Conservation (phyloP, 2,329 filamentous ascomycete genomes). For the Diaporthe batatas region DNA sequence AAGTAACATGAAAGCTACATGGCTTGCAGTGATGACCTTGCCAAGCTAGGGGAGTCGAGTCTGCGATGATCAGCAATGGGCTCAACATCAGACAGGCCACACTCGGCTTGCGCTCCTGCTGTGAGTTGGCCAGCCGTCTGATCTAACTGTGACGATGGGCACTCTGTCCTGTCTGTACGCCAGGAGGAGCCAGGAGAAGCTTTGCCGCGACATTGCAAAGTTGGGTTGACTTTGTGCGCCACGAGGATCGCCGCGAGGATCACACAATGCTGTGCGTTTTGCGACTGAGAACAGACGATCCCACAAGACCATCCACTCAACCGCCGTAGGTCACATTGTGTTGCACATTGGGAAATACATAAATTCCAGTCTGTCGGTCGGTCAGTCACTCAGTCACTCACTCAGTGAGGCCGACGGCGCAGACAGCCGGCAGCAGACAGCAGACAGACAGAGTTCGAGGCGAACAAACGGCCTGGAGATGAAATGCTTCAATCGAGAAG, state of each 20-base stretch:
- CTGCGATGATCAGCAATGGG: neutral
- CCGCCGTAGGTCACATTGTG: neutral
- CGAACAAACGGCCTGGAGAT: slow-evolving; percentile 28
- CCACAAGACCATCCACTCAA: neutral
- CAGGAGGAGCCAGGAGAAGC: slow-evolving; percentile 5
- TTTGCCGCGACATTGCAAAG: slow-evolving; percentile 28
- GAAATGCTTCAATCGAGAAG: slow-evolving; percentile 30
- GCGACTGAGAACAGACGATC: slow-evolving; percentile 6
- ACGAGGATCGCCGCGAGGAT: slow-evolving; percentile 35
- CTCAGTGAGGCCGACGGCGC: neutral
- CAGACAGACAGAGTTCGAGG: slow-evolving; percentile 17
- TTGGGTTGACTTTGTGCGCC: slow-evolving; percentile 32
- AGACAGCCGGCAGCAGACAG: slow-evolving; percentile 5
- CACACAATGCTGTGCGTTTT: slow-evolving; percentile 10
- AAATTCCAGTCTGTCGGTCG: no score
- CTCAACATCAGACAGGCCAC: neutral
- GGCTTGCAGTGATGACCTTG: neutral
- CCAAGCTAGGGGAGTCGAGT: neutral
- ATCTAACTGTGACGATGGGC: neutral
- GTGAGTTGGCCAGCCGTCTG: slow-evolving; percentile 7
- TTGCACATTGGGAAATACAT: neutral
- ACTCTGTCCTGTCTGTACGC: neutral
- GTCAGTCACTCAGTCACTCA: no score
- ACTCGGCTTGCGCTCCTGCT: neutral
- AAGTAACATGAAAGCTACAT: slow-evolving; percentile 9